Percentiles rank a stretch among this genome's conserved stretches.
Conservation (phyloP, 2,329 filamentous ascomycete species). For the Phoma sp. region DNA sequence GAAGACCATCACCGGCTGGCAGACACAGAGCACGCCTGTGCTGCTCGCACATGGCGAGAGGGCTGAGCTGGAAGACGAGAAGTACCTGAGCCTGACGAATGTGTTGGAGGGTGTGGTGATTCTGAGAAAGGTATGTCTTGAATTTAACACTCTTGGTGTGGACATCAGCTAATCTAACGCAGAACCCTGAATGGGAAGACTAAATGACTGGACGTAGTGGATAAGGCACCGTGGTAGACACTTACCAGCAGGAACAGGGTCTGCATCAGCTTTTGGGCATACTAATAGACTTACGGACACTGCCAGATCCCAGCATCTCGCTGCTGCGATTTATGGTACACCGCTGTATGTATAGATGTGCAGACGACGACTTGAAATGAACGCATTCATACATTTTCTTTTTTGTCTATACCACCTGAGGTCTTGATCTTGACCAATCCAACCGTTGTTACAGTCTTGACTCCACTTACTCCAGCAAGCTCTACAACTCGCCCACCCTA, state of each 20-base stretch:
- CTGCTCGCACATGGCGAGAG: constrained; percentile 92
- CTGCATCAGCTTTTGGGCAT: constrained; percentile 29
- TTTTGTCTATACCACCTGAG: neutral
- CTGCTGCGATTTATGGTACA: constrained; percentile 11
- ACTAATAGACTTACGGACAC: constrained; percentile 38
- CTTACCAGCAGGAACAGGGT: constrained; percentile 19
- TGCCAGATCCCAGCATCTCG: constrained; percentile 9
- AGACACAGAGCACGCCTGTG: constrained; percentile 98
- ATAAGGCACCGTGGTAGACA: constrained; percentile 7
- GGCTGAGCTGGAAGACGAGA: constrained; percentile 95
- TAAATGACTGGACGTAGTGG: constrained; percentile 24
- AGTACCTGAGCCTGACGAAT: constrained; percentile 91
- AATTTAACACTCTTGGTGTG: neutral
- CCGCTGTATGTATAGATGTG: constrained; percentile 42
- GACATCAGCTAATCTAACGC: constrained; percentile 17
- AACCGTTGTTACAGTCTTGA: too few species aligned
- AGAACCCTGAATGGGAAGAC: constrained; percentile 57
- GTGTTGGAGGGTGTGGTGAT: constrained; percentile 95
- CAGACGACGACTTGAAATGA: constrained; percentile 32
- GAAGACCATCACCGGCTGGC: constrained; percentile 99
- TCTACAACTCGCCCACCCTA: neutral
- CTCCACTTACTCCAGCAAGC: too few species aligned
- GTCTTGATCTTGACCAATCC: neutral
- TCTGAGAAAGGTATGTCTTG: constrained; percentile 81
- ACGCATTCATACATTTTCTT: constrained; percentile 26